Evolutionary conservation across 768 basidiomycete genomes (phyloP).

Genomic region (Podaxis sp.): DNA sequence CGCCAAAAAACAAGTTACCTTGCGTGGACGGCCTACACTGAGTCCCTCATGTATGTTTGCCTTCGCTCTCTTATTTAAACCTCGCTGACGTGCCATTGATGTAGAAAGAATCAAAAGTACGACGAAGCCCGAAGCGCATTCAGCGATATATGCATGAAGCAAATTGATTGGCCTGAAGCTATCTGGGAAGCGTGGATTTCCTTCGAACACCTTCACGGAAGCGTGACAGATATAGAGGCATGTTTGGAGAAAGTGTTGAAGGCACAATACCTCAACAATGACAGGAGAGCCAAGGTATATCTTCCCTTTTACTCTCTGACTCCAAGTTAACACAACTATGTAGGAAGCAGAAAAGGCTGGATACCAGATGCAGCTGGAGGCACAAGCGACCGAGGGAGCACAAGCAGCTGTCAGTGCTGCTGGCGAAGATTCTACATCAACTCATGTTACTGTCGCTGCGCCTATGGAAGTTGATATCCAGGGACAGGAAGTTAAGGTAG

Average conservation of each 20-base stretch:
- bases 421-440: slow-evolving; percentile 37
- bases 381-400: slow-evolving; percentile 18
- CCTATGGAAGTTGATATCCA: slow-evolving; percentile 15
- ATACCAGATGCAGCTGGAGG: slow-evolving; percentile 12
- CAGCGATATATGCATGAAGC: slow-evolving; percentile 61
- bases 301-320: slow-evolving; percentile 3
- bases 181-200: slow-evolving; percentile 87
- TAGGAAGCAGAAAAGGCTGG: slow-evolving; percentile 63
- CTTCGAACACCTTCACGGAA: slow-evolving; percentile 87
- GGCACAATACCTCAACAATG: slow-evolving; percentile 62
- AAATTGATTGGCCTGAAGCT: slow-evolving; percentile 94
- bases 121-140: slow-evolving; percentile 69
- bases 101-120: slow-evolving; percentile 52
- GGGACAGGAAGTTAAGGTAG: neutral
- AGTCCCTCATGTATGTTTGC: slow-evolving; percentile 63
- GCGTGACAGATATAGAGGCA: slow-evolving; percentile 61
- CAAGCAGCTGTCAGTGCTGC: slow-evolving; percentile 50
- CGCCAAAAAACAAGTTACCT: slow-evolving; percentile 71
- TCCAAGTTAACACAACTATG: neutral
- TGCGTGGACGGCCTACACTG: slow-evolving; percentile 75
- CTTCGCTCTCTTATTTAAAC: neutral
- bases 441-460: slow-evolving; percentile 33
- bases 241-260: slow-evolving; percentile 65
- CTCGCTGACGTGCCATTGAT: slow-evolving; percentile 7
- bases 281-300: slow-evolving; percentile 59